These are phyloP conservation scores for Hypoxylon sp. DNA, from an alignment of 2,329 filamentous ascomycete genomes.

Conservation along the genomic window DNA sequence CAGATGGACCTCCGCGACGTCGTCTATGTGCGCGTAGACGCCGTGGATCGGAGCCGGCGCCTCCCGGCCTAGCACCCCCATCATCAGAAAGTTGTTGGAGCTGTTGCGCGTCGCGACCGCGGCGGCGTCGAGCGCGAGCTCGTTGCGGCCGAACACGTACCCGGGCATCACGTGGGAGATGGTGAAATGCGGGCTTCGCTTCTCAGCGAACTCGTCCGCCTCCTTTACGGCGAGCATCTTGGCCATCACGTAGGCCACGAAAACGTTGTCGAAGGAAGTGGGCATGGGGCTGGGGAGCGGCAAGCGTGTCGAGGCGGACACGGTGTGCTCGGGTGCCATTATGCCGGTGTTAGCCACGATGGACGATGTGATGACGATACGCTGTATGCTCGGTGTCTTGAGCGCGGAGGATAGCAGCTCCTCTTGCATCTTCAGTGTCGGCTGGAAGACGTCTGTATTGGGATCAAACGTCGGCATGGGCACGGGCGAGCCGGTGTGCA, in stretches of 20 bases:
- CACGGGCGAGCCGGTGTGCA: constrained; percentile 46
- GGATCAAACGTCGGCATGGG: constrained; percentile 38
- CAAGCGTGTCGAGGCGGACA: constrained; percentile 42
- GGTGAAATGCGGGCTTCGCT: constrained; percentile 43
- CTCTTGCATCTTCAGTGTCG: constrained; percentile 37
- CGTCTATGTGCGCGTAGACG: constrained; percentile 45
- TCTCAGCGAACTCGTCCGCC: constrained; percentile 43
- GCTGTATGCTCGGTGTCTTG: constrained; percentile 40
- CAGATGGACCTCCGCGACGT: constrained; percentile 44
- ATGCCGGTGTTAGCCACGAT: constrained; percentile 43
- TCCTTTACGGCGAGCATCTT: constrained; percentile 44
- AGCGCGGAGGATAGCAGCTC: constrained; percentile 44
- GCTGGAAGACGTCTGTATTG: constrained; percentile 42
- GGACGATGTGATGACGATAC: constrained; percentile 49
- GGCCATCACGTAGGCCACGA: constrained; percentile 40
- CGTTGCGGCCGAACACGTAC: constrained; percentile 49
- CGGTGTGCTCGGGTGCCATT: constrained; percentile 17
- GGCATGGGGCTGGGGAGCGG: constrained; percentile 41
- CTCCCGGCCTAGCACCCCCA: constrained; percentile 41
- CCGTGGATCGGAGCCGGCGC: constrained; percentile 38
- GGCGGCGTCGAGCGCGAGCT: constrained; percentile 43
- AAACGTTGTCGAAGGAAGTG: constrained; percentile 31
- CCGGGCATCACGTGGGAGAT: constrained; percentile 47
- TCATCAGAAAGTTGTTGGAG: constrained; percentile 47
- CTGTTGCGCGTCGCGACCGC: constrained; percentile 47